Base-by-base conservation (phyloP, 805 yeast species). In the Lachancea cidri region DNA sequence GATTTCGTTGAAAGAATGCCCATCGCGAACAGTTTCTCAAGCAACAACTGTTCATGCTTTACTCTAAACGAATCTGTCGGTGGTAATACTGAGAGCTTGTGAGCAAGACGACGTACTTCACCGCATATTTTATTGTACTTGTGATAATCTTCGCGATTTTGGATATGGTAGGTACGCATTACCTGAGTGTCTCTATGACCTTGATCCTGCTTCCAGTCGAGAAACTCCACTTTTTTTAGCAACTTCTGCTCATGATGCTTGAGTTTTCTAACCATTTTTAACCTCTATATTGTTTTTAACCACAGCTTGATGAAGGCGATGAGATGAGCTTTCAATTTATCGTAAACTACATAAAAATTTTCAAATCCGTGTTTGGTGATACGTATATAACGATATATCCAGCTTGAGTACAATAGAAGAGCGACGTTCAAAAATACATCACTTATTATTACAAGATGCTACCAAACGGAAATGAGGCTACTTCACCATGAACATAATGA, bases 151-250 rank as follows among this genome's bases (percentile, higher is more conserved):
- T 88, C 96, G 62, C 98, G 77, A 61, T 89, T 85, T 60, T 88
- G 96, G 35, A 93, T 76, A 61, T 91, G 96, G 64, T 89, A 93
- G 40, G 86, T 83, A 53, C 94, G 76, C 95, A 93, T 93, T 25
- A 93, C 95, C 64, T 86, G 91, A n/a, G 95, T 81, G 54, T 91
- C 98, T 52, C 98, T 72, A 64, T 93, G 98, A 22, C 91, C 87
- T 42, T 83, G 81, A 62, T 93, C 98, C 55, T 87, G 95, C 64
- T 93, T 93, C 97, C 98, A 93, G 64, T 93, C 94, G 38, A 87
- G 84, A 68, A 93, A 87, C 60, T 93, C 97, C 39, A 93, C 98
- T 65, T 93, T 93, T 71, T 85, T 88, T 55, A 93, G 76, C 55
- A 93, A 78, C 67, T 88, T 89, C 73, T 86, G 83, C 76, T 93